A percentile compares a stretch with the other conserved stretches of the same genome.
phyloP scores from a whole-genome alignment of 768 basidiomycete genomes.

The Hericium coralloides region DNA sequence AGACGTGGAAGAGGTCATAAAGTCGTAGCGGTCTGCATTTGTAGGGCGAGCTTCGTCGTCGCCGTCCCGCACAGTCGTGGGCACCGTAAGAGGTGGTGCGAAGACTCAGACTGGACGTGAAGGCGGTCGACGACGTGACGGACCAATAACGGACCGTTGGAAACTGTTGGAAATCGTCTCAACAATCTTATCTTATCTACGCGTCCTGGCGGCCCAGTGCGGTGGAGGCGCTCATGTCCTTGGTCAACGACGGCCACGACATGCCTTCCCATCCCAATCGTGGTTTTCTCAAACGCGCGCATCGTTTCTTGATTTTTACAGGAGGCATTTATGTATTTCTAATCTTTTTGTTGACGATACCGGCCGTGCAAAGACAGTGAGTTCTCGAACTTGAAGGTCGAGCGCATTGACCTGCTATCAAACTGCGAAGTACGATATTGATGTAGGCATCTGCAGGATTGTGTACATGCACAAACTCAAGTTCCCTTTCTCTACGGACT shows the following conservation, averaged over 20 bases:
- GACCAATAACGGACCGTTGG: no score
- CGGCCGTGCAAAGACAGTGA: slow-evolving; percentile 63
- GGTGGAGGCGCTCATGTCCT: not conserved
- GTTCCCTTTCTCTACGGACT: slow-evolving; percentile 55
- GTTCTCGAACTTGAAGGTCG: slow-evolving; percentile 19
- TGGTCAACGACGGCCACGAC: not conserved
- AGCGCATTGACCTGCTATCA: slow-evolving; percentile 11
- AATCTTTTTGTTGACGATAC: slow-evolving; percentile 44
- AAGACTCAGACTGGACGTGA: no score
- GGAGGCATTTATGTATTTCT: slow-evolving; percentile 45
- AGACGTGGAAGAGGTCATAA: no score
- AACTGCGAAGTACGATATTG: slow-evolving; percentile 15
- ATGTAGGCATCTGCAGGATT: slow-evolving; percentile 22
- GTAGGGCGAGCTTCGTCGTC: no score
- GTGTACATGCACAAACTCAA: slow-evolving; percentile 62
- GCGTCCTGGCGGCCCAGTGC: not conserved
- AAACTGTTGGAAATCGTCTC: no score
- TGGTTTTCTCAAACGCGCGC: slow-evolving; percentile 17
- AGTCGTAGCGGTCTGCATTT: no score
- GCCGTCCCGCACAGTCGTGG: no score
- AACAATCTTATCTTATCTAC: not conserved
- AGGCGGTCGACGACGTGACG: no score
- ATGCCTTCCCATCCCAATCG: not conserved
- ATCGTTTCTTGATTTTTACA: slow-evolving; percentile 25
- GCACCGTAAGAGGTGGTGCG: no score